A percentile compares a stretch with the other conserved stretches of the same genome.
Conservation (phyloP, 2,329 filamentous ascomycete species). For the Colletotrichum coccodes region DNA sequence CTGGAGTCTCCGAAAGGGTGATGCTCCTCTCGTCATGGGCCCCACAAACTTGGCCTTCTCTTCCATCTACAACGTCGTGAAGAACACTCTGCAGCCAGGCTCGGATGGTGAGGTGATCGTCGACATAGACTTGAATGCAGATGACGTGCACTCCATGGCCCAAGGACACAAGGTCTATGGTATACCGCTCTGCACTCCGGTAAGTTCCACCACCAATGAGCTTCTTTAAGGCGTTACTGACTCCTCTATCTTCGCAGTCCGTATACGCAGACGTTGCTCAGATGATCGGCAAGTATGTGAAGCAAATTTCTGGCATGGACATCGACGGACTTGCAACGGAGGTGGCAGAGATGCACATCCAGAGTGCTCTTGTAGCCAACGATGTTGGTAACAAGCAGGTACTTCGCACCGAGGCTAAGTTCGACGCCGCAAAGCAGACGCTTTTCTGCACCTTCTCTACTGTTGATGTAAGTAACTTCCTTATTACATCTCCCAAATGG, state of each 20-base stretch:
- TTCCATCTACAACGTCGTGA: conserved; percentile 66
- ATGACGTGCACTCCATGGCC: conserved; percentile 69
- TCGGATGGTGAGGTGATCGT: conserved; percentile 70
- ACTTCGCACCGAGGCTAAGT: conserved; percentile 67
- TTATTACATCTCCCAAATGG: conserved; percentile 18
- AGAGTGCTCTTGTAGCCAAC: conserved; percentile 73
- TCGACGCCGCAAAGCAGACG: conserved; percentile 55
- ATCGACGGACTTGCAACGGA: conserved; percentile 68
- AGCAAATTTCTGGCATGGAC: conserved; percentile 69
- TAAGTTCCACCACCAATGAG: neutral
- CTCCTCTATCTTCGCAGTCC: conserved; percentile 34
- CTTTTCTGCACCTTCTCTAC: conserved; percentile 8
- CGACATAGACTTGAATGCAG: conserved; percentile 67
- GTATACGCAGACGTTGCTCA: conserved; percentile 69
- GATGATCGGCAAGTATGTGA: conserved; percentile 70
- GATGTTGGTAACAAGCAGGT: conserved; percentile 61
- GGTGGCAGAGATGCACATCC: conserved; percentile 73
- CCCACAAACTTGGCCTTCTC: conserved; percentile 43
- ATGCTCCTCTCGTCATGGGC: conserved; percentile 53
- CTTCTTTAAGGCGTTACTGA: neutral
- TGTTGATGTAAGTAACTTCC: neutral
- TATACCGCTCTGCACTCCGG: conserved; percentile 71
- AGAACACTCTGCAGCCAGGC: conserved; percentile 72
- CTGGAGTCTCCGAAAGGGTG: conserved; percentile 78
- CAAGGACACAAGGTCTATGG: conserved; percentile 76